These are phyloP conservation scores for Cyberlindnera americana DNA, from an alignment of 805 yeast genomes.

Conservation along the genomic window DNA sequence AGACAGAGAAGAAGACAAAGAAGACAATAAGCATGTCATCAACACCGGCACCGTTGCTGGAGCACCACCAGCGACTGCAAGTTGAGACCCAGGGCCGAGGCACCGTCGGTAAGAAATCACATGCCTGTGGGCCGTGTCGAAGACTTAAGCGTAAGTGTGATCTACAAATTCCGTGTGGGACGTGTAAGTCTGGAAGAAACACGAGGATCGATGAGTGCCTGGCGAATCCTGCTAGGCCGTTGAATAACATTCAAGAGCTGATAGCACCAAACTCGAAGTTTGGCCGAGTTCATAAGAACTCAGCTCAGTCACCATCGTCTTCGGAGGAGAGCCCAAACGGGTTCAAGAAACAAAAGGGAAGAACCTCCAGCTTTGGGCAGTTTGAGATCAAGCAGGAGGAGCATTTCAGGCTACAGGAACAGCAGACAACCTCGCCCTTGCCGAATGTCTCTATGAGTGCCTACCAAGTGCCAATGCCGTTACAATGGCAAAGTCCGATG, in stretches of 20 bases:
- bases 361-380: conserved; percentile 10
- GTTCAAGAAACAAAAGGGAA: conserved; percentile 3
- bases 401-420: conserved; percentile 2
- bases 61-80: conserved; percentile 1
- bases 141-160: conserved; percentile 29
- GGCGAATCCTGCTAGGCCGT: conserved; percentile 26
- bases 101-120: conserved; percentile 24
- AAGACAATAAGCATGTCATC: conserved; percentile 1
- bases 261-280: conserved; percentile 24
- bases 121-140: conserved; percentile 31
- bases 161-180: conserved; percentile 27
- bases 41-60: conserved; percentile 5
- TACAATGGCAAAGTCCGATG: too few relatives aligned
- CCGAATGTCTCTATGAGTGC: too few relatives aligned
- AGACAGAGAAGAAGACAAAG: neutral
- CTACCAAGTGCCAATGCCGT: too few relatives aligned
- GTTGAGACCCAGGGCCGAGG: neutral
- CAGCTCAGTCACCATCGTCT: conserved; percentile 9
- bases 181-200: conserved; percentile 26
- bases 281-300: conserved; percentile 18
- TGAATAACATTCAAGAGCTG: conserved; percentile 21
- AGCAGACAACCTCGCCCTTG: too few relatives aligned
- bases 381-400: conserved; percentile 11
- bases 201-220: conserved; percentile 25
- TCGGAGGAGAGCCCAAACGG: conserved; percentile 2